Conservation (phyloP, 2,329 filamentous ascomycete genomes). For the Thermoascus crustaceus region DNA sequence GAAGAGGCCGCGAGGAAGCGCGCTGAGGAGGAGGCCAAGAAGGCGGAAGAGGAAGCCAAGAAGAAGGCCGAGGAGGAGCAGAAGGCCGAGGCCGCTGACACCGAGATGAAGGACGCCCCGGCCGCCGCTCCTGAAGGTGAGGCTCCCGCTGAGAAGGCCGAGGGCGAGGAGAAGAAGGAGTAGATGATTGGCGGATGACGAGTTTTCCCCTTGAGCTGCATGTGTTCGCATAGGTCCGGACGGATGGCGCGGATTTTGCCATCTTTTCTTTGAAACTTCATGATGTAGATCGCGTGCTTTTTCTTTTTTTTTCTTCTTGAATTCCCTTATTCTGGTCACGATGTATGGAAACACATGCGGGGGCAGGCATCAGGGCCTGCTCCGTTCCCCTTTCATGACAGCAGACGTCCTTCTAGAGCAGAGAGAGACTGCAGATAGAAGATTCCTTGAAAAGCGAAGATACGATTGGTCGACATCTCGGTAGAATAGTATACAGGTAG, state of each 20-base stretch:
- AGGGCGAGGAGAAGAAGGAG: slow-evolving; percentile 30
- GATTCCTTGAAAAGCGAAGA: too few species aligned
- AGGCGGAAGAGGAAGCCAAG: slow-evolving; percentile 61
- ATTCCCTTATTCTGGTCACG: not conserved
- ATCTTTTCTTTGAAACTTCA: slow-evolving; percentile 3
- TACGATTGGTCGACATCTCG: too few species aligned
- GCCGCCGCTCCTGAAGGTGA: slow-evolving; percentile 32
- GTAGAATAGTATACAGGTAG: too few species aligned
- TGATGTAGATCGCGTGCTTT: slow-evolving; percentile 5
- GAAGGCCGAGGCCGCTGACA: slow-evolving; percentile 36
- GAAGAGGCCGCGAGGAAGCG: slow-evolving; percentile 54
- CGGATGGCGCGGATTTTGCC: not conserved
- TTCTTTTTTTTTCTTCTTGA: slow-evolving; percentile 1
- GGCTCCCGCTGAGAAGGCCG: slow-evolving; percentile 22
- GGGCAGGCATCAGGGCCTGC: not conserved
- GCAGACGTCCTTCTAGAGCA: not conserved
- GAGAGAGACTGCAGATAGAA: too few species aligned
- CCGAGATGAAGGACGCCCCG: slow-evolving; percentile 55
- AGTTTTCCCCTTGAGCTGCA: slow-evolving; percentile 3
- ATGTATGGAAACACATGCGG: slow-evolving; percentile 1
- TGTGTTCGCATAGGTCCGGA: slow-evolving; percentile 1
- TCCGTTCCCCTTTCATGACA: not conserved
- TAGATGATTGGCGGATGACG: slow-evolving; percentile 1
- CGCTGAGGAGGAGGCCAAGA: slow-evolving; percentile 64
- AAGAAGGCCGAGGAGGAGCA: slow-evolving; percentile 41